Base-by-base conservation (phyloP, 1,284 basidiomycete species). In the Cryptococcus sp. region DNA sequence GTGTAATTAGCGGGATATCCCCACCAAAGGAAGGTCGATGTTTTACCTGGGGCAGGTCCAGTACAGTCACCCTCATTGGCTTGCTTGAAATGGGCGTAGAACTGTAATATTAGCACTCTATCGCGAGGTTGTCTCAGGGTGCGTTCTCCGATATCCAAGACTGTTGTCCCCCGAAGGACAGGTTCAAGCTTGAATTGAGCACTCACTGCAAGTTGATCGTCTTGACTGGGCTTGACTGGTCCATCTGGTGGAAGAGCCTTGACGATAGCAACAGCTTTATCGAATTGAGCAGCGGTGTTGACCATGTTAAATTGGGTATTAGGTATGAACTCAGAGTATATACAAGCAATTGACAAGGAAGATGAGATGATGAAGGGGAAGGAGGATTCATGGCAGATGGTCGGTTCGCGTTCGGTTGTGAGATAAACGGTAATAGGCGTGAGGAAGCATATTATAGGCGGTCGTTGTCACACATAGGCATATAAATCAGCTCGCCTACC, bases 51-150 rank as follows among this genome's bases (percentile, higher is more conserved):
- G 35, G 55, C 57, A 37, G 68, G 60, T 47, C 68, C 58, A 58
- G 66, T 71, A 68, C 54, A 52, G 67, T 78, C 76, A 46, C 93
- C 92, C 52, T 86, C 72, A 41, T 82, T 91, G 46, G 83, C 91
- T 81, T 94, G 91, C 82, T 96, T 97, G 83, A 82, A 96, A 74
- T 87, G 84, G 68, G 83, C 83, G 82, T 97, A 96, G 81, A 95
- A 95, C 92, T 23, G 51, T 44, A 15, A 14, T 46, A 47, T 53
- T 46, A 49, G 50, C 48, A 10, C n/a, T 36, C n/a, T 30, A 35
- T 23, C 23, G 23, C 23, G 23, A 23, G 23, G 23, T 23, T 23
- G 2, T 23, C 1, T 23, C 23, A 23, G 23, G 23, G 23, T 23
- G 23, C 23, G 23, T 23, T 23, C 23, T 23, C 23, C 23, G 23